Conservation (phyloP, 78 protist genomes). For the Dictyostelium capitatum region DNA sequence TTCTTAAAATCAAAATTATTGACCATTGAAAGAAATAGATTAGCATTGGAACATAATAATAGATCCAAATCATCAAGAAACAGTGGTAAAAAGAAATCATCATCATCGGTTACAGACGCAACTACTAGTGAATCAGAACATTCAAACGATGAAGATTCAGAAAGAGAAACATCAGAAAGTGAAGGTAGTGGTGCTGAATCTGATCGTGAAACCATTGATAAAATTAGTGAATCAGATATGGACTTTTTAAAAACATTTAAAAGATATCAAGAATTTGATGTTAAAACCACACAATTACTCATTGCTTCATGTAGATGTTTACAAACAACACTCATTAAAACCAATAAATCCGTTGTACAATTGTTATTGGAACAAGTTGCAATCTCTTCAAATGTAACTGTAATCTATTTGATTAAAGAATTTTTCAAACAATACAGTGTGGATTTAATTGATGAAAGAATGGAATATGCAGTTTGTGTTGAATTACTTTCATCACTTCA, state of each 20-base stretch:
- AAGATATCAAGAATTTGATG: not conserved
- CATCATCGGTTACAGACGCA: not conserved
- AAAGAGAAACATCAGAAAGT: conserved; percentile 1
- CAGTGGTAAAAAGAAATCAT: not conserved
- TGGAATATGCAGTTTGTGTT: no score
- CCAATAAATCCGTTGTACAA: no score
- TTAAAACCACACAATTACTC: not conserved
- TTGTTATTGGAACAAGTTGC: conserved; percentile 10
- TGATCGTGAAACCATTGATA: not conserved
- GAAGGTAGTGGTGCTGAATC: not conserved
- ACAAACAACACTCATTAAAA: not conserved
- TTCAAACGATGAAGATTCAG: not conserved
- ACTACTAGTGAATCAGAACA: not conserved
- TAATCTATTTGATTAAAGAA: not conserved
- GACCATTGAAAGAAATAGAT: not conserved
- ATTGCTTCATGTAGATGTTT: not conserved
- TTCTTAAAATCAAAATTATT: not conserved
- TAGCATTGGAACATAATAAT: not conserved
- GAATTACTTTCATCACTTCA: not conserved
- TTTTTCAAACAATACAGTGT: not conserved
- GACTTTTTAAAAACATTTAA: not conserved
- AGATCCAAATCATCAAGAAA: conserved; percentile 11
- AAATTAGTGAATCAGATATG: not conserved
- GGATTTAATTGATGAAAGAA: no score
- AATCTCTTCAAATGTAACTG: not conserved